Evolutionary conservation across 176 grass and related monocot genomes (phyloP), one percentile per base, ranked within the genome.

Genomic region (Poa annua): DNA sequence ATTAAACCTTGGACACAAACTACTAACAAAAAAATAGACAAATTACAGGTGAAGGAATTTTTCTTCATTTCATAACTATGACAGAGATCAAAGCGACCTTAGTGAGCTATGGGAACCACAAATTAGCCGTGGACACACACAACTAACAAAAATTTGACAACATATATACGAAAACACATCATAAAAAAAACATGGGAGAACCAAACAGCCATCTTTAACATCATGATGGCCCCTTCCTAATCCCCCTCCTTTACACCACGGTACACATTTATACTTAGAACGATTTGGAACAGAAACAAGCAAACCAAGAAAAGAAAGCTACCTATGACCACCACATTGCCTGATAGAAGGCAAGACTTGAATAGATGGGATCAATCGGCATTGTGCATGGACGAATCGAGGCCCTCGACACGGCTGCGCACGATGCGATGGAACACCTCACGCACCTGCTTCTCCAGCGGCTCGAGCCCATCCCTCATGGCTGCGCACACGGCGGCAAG

Each of bases 351-450:
- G 57, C 13, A 14, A 47, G 11, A 47, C 54, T 57, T 55, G 16
- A 74, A 55, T 55, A 1, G 19, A 86, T 54, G 3, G 3, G 47
- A 51, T 98, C 92, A 98, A 50, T 93, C 96, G 8, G 78, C 55
- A 85, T 82, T 87, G 84, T 90, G 85, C 71, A 87, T 90, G 62
- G 88, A 84, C 0, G 94, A 96, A 80, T 99, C 93, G 11, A 99
- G 87, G 36, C 91, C 91, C 66, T 99, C 97, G 1, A 94, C 94
- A 16, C 97, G 97, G 93, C 91, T 96, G 64, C 91, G 85, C 52
- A 96, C 89, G 20, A 99, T 96, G 80, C 93, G 89, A 77, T 92
- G 93, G 88, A 99, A 99, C 9, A 99, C 93, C 84, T 96, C 93
- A 39, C 93, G 92, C 69, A 99, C 86, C 84, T 90, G 97, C 56